Percentiles rank a stretch among this genome's conserved stretches.
These are phyloP conservation scores for Dalbergia cultrata DNA, from an alignment of 306 rosid species.

Conservation along the genomic window DNA sequence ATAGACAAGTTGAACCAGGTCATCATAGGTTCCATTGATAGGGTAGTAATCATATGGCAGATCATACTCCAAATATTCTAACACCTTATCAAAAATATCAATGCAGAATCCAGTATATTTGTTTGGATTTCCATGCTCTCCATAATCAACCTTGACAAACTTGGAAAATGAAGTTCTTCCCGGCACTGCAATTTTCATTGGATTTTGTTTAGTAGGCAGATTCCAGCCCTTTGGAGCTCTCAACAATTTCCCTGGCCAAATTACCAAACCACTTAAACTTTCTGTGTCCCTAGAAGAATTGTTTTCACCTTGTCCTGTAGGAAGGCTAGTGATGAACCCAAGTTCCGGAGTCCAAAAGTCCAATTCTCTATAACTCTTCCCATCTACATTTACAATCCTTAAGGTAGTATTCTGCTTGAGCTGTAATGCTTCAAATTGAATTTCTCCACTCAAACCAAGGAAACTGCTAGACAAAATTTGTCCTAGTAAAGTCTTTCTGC, in stretches of 20 bases:
- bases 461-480: conserved; percentile 51
- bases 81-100: conserved; percentile 49
- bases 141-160: conserved; percentile 65
- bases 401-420: conserved; percentile 48
- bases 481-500: conserved; percentile 7
- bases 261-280: conserved; percentile 48
- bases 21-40: conserved; percentile 50
- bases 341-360: conserved; percentile 61
- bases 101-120: conserved; percentile 70
- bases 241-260: conserved; percentile 71
- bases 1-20: conserved; percentile 60
- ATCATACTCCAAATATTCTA: conserved; percentile 50
- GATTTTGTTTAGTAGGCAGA: conserved; percentile 58
- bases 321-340: conserved; percentile 49
- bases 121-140: conserved; percentile 7
- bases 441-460: conserved; percentile 66
- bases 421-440: conserved; percentile 57
- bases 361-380: conserved; percentile 55
- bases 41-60: conserved; percentile 55
- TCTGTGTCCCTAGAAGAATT: conserved; percentile 29
- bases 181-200: conserved; percentile 72
- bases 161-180: conserved; percentile 62
- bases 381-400: conserved; percentile 65
- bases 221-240: conserved; percentile 73
- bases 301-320: conserved; percentile 12